Percentiles rank a stretch among this genome's conserved stretches.
These are phyloP conservation scores for Plectosphaerella plurivora DNA, from an alignment of 2,329 filamentous ascomycete species.

Conservation along the genomic window DNA sequence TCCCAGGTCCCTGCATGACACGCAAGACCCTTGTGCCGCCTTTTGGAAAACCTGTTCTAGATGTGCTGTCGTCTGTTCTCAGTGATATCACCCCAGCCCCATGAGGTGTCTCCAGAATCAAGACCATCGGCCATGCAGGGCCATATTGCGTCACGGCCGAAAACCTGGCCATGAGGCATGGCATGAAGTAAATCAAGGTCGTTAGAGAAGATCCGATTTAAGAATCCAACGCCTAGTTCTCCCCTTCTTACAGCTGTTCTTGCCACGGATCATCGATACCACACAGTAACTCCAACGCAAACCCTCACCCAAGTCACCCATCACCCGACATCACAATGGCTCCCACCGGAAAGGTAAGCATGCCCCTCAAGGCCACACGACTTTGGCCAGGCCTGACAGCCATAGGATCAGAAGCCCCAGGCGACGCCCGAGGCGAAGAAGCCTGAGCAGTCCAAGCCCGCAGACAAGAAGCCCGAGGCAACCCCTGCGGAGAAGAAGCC, in stretches of 20 bases:
- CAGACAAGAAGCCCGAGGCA: slow-evolving; percentile 2
- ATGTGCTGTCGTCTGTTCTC: neutral
- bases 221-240: neutral
- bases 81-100: slow-evolving; percentile 11
- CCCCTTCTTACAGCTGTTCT: neutral
- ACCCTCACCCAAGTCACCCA: neutral
- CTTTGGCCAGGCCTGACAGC: neutral
- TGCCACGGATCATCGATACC: neutral
- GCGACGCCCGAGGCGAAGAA: neutral
- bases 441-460: neutral
- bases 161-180: neutral
- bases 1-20: slow-evolving; percentile 1
- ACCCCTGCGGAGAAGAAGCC: neutral
- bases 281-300: neutral
- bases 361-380: no score
- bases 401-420: slow-evolving; percentile 4
- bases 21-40: neutral
- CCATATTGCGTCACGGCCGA: slow-evolving; percentile 2
- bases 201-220: slow-evolving; percentile 2
- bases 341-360: slow-evolving; percentile 11
- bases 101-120: neutral
- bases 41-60: slow-evolving; percentile 1
- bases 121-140: neutral
- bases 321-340: slow-evolving; percentile 10
- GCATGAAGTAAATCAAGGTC: neutral